Evolutionary conservation across 2,329 filamentous ascomycete genomes (phyloP), one percentile per base, ranked within the genome.

Genomic region (Neophaeococcomyces aloes): DNA sequence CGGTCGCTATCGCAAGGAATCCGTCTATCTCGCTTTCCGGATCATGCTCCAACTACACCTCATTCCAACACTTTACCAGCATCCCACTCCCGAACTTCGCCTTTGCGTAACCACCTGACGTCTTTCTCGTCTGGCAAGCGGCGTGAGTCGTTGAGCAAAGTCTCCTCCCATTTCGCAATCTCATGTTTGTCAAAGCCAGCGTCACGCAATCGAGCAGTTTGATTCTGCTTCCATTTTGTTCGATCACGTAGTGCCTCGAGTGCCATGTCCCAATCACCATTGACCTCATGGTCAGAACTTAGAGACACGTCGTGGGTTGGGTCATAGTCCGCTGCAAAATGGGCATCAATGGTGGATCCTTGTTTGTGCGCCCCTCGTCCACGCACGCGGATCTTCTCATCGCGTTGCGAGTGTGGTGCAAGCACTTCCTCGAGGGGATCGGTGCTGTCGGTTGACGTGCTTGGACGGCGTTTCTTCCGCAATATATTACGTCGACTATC

Each of bases 171-270:
- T 50, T 78, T 79, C 54, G 73, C 70, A 46, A 94, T 76, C 55
- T 87, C 76, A 3, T 78, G 75, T 13, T 87, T 83, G 1, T 76
- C 78, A 57, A 94, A 93, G 0, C 87, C 88, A 0, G 85, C 86
- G 15, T 76, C 76, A 27, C 78, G 78, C 47, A 95, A 65, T 46
- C 87, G 70, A 41, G 87, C 80, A 5, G 83, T 83, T 23, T 86
- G 85, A 53, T 80, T 77, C 50, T 79, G 72, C 56, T 78, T 79
- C 77, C 83, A 87, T 52, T 79, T 80, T 52, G 85, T 76, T n/a
- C 86, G 78, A 59, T 94, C 86, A 30, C 82, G 75, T 44, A 86
- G 71, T 3, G 81, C 79, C 62, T 94, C 86, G 1, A 91, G 68
- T 1, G 83, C 79, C 54, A 85, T 76, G 34, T 85, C 83, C 87